phyloP scores from a whole-genome alignment of 108 stramenopile species.

The Conticribra weissflogii region DNA sequence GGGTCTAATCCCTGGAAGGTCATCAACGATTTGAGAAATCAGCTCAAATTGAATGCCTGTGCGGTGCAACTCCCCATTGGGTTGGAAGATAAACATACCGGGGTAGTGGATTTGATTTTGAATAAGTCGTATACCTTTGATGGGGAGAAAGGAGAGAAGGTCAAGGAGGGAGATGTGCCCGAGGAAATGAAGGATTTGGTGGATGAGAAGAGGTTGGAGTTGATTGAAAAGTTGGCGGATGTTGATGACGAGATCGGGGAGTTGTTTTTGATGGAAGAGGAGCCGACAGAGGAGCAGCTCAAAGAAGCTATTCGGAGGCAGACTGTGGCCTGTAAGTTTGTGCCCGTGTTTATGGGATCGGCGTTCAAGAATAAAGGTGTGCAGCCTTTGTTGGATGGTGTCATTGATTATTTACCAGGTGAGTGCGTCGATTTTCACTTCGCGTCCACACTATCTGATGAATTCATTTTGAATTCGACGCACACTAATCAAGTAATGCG shows the following conservation, averaged over 20 bases:
- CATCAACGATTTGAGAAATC: conserved; percentile 81
- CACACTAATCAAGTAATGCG: no score
- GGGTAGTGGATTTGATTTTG: conserved; percentile 94
- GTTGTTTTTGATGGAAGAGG: conserved; percentile 96
- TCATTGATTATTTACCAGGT: conserved; percentile 95
- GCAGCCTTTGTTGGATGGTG: conserved; percentile 97
- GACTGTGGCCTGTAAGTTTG: conserved; percentile 91
- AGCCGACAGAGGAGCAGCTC: conserved; percentile 78
- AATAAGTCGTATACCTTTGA: conserved; percentile 76
- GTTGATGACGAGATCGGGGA: conserved; percentile 97
- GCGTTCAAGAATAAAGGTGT: conserved; percentile 99
- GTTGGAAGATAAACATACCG: conserved; percentile 89
- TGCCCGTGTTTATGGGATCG: conserved; percentile 99
- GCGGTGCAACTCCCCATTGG: conserved; percentile 98
- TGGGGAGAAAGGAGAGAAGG: conserved; percentile 89
- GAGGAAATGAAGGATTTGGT: conserved; percentile 73
- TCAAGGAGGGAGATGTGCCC: conserved; percentile 88
- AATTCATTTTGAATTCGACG: no score
- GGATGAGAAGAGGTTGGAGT: conserved; percentile 79
- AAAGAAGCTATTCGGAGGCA: conserved; percentile 90
- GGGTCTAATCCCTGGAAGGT: conserved; percentile 95
- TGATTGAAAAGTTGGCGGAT: conserved; percentile 95
- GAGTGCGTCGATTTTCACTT: no score
- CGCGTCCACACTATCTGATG: no score
- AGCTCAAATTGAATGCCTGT: conserved; percentile 94